Base-by-base conservation (phyloP, 2,329 filamentous ascomycete species). In the Pseudopithomyces chartarum region DNA sequence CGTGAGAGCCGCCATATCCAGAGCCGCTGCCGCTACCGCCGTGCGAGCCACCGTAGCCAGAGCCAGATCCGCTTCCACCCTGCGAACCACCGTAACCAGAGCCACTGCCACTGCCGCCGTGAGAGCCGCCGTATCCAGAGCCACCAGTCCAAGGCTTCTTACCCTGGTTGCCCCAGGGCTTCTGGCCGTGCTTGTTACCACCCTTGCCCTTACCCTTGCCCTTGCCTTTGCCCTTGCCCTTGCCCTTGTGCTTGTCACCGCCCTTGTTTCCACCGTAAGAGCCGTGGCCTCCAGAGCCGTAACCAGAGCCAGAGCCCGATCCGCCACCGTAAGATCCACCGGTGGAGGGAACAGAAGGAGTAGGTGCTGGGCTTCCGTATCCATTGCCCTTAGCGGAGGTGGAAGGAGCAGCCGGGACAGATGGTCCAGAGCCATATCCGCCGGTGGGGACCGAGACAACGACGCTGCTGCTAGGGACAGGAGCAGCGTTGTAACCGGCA, bases 401-500 rank as follows among this genome's bases (percentile, higher is more conserved):
- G 6, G 43, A 46, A 3, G 43, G 11, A 11, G 29, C 38, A 15
- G 8, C 47, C 23, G 48, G 42, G 17, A 23, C 20, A 38, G 15
- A 19, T n/a, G 48, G 48, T 5, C 48, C 38, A 22, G 36, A 20
- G 8, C 48, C 48, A 19, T 51, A 51, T 7, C 48, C 48, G n/a
- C 48, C 48, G 22, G 47, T 50, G 10, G 47, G 47, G 34, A 50
- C 47, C 3, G 36, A 51, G 23, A 29, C 48, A 10, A 22, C 36
- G 17, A 51, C 38, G n/a, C 36, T 42, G 38, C 32, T 42, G 48
- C 13, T 43, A 2, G 48, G 48, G 23, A 42, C 22, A 33, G 48
- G 48, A 13, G 48, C 48, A n/a, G 48, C 48, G 33, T 43, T 40
- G 48, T 51, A 51, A 2, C 48, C 48, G 15, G 48, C 48, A 26